Evolutionary conservation across 2,329 filamentous ascomycete genomes (phyloP).

Genomic region (Ceratocystis smalleyi): DNA sequence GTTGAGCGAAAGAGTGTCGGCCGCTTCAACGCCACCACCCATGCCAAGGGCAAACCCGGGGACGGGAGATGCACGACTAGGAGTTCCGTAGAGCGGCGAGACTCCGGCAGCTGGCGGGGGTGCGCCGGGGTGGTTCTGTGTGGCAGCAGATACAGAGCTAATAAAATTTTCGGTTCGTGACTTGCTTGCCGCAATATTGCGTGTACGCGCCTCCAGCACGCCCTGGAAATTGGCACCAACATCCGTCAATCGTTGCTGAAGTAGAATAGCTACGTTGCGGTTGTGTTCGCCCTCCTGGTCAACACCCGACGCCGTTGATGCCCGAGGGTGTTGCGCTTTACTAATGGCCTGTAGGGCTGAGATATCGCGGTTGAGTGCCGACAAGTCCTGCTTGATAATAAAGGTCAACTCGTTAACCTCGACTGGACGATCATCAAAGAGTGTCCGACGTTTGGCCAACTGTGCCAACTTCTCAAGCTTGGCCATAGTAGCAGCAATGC

Average conservation of each 20-base stretch:
- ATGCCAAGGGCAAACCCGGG: slow-evolving; percentile 57
- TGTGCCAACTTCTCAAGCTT: slow-evolving; percentile 90
- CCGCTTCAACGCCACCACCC: slow-evolving; percentile 61
- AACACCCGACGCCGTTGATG: slow-evolving; percentile 25
- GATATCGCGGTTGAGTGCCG: slow-evolving; percentile 71
- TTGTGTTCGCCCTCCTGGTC: slow-evolving; percentile 91
- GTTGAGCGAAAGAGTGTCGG: slow-evolving; percentile 69
- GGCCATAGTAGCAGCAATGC: slow-evolving; percentile 81
- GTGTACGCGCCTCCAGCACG: slow-evolving; percentile 85
- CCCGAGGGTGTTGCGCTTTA: slow-evolving; percentile 52
- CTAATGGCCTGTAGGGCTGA: slow-evolving; percentile 64
- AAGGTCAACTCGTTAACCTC: slow-evolving; percentile 96
- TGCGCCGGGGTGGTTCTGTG: slow-evolving; percentile 42
- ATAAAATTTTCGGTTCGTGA: slow-evolving; percentile 95
- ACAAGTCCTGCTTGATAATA: slow-evolving; percentile 94
- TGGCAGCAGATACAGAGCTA: slow-evolving; percentile 67
- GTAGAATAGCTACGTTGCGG: slow-evolving; percentile 85
- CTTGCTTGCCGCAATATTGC: slow-evolving; percentile 90
- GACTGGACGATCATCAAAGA: slow-evolving; percentile 91
- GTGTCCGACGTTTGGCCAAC: slow-evolving; percentile 87
- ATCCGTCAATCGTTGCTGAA: slow-evolving; percentile 83
- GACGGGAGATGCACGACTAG: slow-evolving; percentile 48
- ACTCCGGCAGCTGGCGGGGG: slow-evolving; percentile 35
- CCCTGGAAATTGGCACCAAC: slow-evolving; percentile 95
- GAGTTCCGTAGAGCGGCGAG: slow-evolving; percentile 74